A percentile compares a stretch with the other conserved stretches of the same genome.
Conservation (phyloP, 306 rosid genomes). For the Dryas drummondii region DNA sequence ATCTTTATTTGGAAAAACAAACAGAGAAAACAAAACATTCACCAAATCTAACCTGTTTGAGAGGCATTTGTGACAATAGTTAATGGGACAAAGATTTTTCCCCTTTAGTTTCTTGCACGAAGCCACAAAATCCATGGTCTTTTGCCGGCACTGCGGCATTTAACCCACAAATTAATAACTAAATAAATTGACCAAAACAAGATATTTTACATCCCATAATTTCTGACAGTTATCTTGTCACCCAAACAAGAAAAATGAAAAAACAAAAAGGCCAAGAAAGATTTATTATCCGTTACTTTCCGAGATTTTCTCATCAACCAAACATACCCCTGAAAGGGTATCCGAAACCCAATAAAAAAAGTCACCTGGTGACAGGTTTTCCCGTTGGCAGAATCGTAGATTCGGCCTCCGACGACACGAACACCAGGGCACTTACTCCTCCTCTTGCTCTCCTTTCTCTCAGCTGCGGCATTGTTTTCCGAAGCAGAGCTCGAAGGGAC, state of each 20-base stretch:
- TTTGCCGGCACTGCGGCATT: slow-evolving; percentile 65
- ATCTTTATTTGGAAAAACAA: background rate
- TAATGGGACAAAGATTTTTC: slow-evolving; percentile 47
- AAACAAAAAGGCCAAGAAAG: background rate
- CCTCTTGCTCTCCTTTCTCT: slow-evolving; percentile 1
- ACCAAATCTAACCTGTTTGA: slow-evolving; percentile 53
- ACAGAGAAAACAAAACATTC: background rate
- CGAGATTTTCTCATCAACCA: background rate
- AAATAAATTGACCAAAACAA: background rate
- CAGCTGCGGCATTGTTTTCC: background rate
- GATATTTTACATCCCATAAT: background rate
- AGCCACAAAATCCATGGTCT: slow-evolving; percentile 55
- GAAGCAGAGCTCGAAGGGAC: background rate
- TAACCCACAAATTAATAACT: slow-evolving; percentile 13
- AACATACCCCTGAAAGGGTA: background rate
- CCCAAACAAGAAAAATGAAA: background rate
- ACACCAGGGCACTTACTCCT: slow-evolving; percentile 35
- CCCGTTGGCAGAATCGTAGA: slow-evolving; percentile 55
- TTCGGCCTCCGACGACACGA: slow-evolving; percentile 43
- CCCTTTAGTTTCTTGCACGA: slow-evolving; percentile 44
- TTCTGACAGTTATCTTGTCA: background rate
- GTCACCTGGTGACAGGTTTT: slow-evolving; percentile 68
- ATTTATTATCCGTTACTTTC: background rate
- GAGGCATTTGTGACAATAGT: slow-evolving; percentile 66
- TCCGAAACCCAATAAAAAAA: background rate